phyloP scores from a whole-genome alignment of 371 early-diverging fungal species.

The Rhizopus sp. region DNA sequence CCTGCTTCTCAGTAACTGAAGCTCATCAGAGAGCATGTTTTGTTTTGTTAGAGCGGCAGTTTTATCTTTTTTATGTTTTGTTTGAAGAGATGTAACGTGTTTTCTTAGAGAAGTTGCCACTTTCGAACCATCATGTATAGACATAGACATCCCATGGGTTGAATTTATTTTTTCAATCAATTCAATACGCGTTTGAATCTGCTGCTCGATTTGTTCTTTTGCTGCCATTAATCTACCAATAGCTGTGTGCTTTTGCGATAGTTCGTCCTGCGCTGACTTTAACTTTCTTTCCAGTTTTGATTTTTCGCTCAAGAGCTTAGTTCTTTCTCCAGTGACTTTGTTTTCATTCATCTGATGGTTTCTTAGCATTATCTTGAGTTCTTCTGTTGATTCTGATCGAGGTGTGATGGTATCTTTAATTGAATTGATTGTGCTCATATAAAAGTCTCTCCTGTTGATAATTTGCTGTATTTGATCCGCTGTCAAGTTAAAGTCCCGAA shows the following conservation, averaged over 20 bases:
- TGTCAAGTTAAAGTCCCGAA: constrained; percentile 40
- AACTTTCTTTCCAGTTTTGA: constrained; percentile 11
- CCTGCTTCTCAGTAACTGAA: constrained; percentile 19
- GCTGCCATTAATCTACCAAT: constrained; percentile 24
- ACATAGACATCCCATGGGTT: neutral
- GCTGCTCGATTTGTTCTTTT: constrained; percentile 17
- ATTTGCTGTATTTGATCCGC: constrained; percentile 39
- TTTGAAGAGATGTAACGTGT: neutral
- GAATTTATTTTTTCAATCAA: constrained; percentile 18
- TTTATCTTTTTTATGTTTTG: constrained; percentile 9
- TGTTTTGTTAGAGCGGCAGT: constrained; percentile 16
- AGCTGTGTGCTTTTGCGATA: constrained; percentile 19
- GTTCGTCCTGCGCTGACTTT: constrained; percentile 18
- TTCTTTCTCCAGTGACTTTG: constrained; percentile 7
- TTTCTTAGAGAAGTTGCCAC: constrained; percentile 4
- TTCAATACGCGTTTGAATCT: constrained; percentile 15
- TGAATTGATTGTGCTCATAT: constrained; percentile 41
- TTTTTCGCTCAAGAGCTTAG: neutral
- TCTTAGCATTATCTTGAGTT: constrained; percentile 49
- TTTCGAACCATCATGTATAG: constrained; percentile 2
- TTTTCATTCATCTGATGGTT: constrained; percentile 14
- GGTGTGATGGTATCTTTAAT: constrained; percentile 48
- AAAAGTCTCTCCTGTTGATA: constrained; percentile 43
- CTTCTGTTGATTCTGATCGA: constrained; percentile 55
- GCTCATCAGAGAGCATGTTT: constrained; percentile 20